Percentiles rank a stretch among this genome's conserved stretches.
These are phyloP conservation scores for Coemansia sp. DNA, from an alignment of 192 early-diverging fungal genomes.

Conservation along the genomic window DNA sequence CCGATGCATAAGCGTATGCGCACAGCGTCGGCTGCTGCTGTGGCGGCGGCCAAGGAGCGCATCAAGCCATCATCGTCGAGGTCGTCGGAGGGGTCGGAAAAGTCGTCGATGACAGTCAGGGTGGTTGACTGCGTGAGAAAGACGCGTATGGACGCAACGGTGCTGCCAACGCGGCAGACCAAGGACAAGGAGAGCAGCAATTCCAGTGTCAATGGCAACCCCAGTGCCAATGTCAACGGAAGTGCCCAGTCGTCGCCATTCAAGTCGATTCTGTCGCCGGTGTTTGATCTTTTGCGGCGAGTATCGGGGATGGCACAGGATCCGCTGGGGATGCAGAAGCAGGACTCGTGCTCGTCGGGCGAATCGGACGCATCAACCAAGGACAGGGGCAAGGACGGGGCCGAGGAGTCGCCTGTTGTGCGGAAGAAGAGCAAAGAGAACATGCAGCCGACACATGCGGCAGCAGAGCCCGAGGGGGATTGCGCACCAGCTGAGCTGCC, in stretches of 20 bases:
- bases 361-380: neutral
- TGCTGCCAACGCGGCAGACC: neutral
- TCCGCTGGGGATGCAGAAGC: constrained; percentile 20
- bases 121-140: neutral
- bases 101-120: neutral
- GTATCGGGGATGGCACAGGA: constrained; percentile 48
- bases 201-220: neutral
- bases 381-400: constrained; percentile 6
- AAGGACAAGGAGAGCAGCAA: neutral
- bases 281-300: constrained; percentile 40
- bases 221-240: neutral
- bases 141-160: neutral
- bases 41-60: neutral
- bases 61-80: neutral
- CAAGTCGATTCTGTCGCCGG: constrained; percentile 47
- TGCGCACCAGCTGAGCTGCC: constrained; percentile 19
- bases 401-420: neutral
- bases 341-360: constrained; percentile 4
- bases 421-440: neutral
- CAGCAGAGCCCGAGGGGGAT: constrained; percentile 6
- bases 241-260: constrained; percentile 36
- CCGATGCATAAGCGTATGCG: constrained; percentile 5
- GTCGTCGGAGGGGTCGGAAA: neutral
- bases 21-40: neutral
- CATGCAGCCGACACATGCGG: neutral